Percentiles rank a stretch among this genome's conserved stretches.
Evolutionary conservation across 306 rosid species (phyloP).

Genomic region (Comarum palustre): DNA sequence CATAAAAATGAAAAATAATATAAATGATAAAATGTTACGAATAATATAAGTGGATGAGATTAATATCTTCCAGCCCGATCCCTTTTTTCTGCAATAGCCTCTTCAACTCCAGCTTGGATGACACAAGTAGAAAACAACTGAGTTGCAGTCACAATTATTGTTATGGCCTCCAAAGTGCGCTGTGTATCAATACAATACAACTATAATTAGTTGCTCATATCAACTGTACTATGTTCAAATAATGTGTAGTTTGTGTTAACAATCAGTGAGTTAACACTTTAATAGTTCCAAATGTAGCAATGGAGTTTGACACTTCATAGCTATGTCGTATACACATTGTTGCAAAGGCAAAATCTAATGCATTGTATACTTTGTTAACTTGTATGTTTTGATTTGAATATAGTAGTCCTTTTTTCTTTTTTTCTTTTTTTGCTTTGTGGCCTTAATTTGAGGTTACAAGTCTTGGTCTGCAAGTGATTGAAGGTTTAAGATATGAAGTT

Average conservation of each 20-base stretch:
- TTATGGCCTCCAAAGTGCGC: constrained; percentile 67
- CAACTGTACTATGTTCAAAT: neutral
- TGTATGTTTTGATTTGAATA: neutral
- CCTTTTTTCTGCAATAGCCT: constrained; percentile 15
- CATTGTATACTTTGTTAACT: neutral
- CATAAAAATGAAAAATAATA: neutral
- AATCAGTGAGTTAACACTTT: neutral
- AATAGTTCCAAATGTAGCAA: neutral
- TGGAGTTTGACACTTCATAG: neutral
- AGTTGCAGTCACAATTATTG: constrained; percentile 70
- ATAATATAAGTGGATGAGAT: neutral
- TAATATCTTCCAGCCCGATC: constrained; percentile 29
- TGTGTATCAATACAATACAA: constrained; percentile 24
- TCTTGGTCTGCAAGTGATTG: neutral
- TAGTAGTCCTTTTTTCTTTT: neutral
- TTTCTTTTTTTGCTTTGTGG: too few relatives aligned
- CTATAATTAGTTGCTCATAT: neutral
- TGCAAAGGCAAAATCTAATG: neutral
- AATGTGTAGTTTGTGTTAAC: neutral
- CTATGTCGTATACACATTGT: too few relatives aligned
- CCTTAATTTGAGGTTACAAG: too few relatives aligned
- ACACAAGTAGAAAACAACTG: constrained; percentile 59
- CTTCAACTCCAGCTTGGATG: constrained; percentile 55
- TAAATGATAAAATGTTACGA: neutral
- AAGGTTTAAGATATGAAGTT: neutral